Evolutionary conservation across 352 stramenopile genomes (phyloP), one percentile per base, ranked within the genome.

Genomic region (Elongisporangium prolatum): DNA sequence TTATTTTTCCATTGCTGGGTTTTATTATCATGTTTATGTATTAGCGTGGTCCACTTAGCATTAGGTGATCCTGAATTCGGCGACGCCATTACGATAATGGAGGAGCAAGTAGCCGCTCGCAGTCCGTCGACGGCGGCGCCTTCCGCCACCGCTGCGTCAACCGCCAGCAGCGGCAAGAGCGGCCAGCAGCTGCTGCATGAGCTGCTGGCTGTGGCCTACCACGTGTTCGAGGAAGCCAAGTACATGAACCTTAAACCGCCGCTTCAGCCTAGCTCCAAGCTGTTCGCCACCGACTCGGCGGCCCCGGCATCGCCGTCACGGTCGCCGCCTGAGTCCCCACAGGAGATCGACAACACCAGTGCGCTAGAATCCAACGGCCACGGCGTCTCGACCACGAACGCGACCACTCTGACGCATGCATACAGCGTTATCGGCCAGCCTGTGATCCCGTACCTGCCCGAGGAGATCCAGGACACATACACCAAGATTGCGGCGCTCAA

Each of bases 391-490:
- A n/a, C n/a, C n/a, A n/a, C n/a, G n/a, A n/a, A n/a, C 11, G 34
- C 34, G 34, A 44, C 34, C 34, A 44, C 34, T 44, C 34, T 13
- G 34, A 44, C 34, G 10, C 67, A 84, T 21, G 17, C 50, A 21
- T 49, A 53, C 21, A 61, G 49, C 16, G 56, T 69, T 4, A 53
- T 54, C 3, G 60, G 60, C 21, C 71, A 91, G 57, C 60, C 68
- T 18, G 78, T 89, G 57, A 86, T 88, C 34, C 77, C 82, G 25
- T 91, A 85, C 64, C 72, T 74, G n/a, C 77, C 74, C 16, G 85
- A 94, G 57, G 85, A 94, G 68, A 89, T 93, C 48, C 84, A 91
- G 67, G 85, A 94, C 61, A 91, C 85, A 60, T 94, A 86, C 65
- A 90, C 85, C 57, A 90, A 86, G 59, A 86, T 94, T 52, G 77